A percentile compares a stretch with the other conserved stretches of the same genome.
phyloP scores from a whole-genome alignment of 352 stramenopile genomes.

The Phytophthora idaei region DNA sequence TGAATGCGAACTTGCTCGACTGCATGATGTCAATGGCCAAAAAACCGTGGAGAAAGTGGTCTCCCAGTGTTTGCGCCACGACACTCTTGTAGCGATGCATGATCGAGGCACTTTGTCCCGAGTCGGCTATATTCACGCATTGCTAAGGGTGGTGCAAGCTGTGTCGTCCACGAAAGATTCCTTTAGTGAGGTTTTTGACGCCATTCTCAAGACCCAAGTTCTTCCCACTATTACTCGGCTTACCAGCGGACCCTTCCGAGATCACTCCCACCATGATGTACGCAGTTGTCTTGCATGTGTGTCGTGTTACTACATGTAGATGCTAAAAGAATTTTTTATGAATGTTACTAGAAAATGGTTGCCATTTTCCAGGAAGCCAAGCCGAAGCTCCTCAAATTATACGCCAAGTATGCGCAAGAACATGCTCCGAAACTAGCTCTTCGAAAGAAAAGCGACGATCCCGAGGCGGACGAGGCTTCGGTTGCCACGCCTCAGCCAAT shows the following conservation, averaged over 20 bases:
- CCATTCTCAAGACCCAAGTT: constrained; percentile 47
- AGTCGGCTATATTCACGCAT: constrained; percentile 72
- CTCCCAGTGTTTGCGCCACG: constrained; percentile 39
- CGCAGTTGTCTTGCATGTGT: constrained; percentile 1
- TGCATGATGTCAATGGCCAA: constrained; percentile 53
- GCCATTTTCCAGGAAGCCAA: constrained; percentile 75
- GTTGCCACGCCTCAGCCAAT: constrained; percentile 6
- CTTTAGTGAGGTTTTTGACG: constrained; percentile 47
- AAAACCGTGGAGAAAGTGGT: constrained; percentile 41
- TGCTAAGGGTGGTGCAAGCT: constrained; percentile 51
- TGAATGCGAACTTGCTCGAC: constrained; percentile 54
- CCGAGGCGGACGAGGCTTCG: constrained; percentile 19
- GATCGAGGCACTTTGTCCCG: constrained; percentile 62
- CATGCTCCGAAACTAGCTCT: constrained; percentile 17
- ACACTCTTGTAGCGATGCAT: constrained; percentile 53
- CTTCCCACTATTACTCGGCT: constrained; percentile 58
- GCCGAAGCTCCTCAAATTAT: constrained; percentile 75
- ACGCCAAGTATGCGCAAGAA: constrained; percentile 67
- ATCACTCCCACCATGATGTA: constrained; percentile 80
- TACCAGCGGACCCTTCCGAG: constrained; percentile 72
- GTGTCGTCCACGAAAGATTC: constrained; percentile 8
- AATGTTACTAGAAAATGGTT: constrained; percentile 56
- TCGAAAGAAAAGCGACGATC: constrained; percentile 19
- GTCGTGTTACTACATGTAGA: neutral
- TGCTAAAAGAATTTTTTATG: neutral